phyloP scores from a whole-genome alignment of 2,329 filamentous ascomycete species.

The Metarhizium humberi region DNA sequence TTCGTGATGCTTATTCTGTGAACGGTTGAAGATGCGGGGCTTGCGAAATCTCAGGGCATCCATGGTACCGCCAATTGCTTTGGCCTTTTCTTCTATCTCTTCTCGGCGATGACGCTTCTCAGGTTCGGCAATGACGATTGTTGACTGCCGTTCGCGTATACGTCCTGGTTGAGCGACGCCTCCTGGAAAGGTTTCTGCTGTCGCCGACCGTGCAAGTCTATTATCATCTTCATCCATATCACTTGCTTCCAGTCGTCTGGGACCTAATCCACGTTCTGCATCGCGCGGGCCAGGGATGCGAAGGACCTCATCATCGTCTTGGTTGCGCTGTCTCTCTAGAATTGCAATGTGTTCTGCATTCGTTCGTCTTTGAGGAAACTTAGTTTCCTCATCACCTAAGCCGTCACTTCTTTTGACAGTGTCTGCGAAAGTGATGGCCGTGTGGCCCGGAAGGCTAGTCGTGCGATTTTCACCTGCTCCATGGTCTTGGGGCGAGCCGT shows the following conservation, averaged over 20 bases:
- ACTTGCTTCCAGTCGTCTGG: conserved; percentile 39
- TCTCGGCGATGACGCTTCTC: conserved; percentile 27
- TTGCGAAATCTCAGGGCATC: conserved; percentile 34
- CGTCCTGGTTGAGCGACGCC: conserved; percentile 12
- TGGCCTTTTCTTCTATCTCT: conserved; percentile 31
- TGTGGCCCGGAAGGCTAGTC: conserved; percentile 9
- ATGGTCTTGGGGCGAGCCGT: not conserved
- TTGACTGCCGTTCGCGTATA: conserved; percentile 35
- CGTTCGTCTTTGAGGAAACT: conserved; percentile 39
- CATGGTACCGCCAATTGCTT: conserved; percentile 29
- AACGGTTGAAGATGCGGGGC: conserved; percentile 28
- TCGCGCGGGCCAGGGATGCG: conserved; percentile 89
- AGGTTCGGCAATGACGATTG: conserved; percentile 61
- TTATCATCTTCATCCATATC: conserved; percentile 28
- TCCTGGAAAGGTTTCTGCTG: conserved; percentile 15
- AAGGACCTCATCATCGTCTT: conserved; percentile 62
- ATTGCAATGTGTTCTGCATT: conserved; percentile 82
- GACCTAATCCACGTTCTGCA: conserved; percentile 71
- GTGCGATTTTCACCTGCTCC: not conserved
- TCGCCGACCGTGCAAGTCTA: conserved; percentile 13
- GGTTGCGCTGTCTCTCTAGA: conserved; percentile 72
- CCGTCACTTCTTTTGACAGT: conserved; percentile 53
- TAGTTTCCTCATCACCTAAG: conserved; percentile 36
- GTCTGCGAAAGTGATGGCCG: conserved; percentile 57
- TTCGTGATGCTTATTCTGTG: conserved; percentile 29